Conservation (phyloP, 805 yeast genomes). For the Nakazawaea ishiwadae region DNA sequence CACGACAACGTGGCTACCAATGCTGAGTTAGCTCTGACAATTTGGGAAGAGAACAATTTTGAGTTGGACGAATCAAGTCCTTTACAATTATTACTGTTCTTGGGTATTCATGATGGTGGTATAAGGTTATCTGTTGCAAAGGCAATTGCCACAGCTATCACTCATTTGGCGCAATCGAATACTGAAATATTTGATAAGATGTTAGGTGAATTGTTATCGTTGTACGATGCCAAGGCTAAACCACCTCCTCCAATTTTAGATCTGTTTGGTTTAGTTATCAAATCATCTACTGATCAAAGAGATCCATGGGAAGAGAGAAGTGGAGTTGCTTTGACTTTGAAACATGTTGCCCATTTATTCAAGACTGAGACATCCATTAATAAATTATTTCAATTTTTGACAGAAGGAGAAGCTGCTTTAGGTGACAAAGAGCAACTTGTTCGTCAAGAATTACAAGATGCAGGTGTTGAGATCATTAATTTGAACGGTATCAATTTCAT, state of each 20-base stretch:
- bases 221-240: slow-evolving; percentile 55
- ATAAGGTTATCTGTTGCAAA: slow-evolving; percentile 69
- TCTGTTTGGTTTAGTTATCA: slow-evolving; percentile 72
- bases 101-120: slow-evolving; percentile 57
- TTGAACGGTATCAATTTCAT: slow-evolving; percentile 60
- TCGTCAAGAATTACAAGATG: slow-evolving; percentile 78
- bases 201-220: slow-evolving; percentile 41
- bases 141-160: slow-evolving; percentile 59
- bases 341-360: slow-evolving; percentile 47
- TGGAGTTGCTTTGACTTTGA: slow-evolving; percentile 70
- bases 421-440: slow-evolving; percentile 73
- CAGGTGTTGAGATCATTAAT: slow-evolving; percentile 75
- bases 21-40: slow-evolving; percentile 65
- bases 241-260: slow-evolving; percentile 80
- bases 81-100: slow-evolving; percentile 38
- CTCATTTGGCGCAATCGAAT: slow-evolving; percentile 23
- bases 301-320: slow-evolving; percentile 86
- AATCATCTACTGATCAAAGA: slow-evolving; percentile 47
- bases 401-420: slow-evolving; percentile 53
- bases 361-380: slow-evolving; percentile 39
- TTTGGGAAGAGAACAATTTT: slow-evolving; percentile 79
- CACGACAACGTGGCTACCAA: slow-evolving; percentile 67
- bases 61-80: slow-evolving; percentile 41
- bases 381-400: slow-evolving; percentile 56
- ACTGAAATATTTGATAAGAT: slow-evolving; percentile 25